phyloP scores from a whole-genome alignment of 2,329 filamentous ascomycete genomes.

The Calonectria montana region DNA sequence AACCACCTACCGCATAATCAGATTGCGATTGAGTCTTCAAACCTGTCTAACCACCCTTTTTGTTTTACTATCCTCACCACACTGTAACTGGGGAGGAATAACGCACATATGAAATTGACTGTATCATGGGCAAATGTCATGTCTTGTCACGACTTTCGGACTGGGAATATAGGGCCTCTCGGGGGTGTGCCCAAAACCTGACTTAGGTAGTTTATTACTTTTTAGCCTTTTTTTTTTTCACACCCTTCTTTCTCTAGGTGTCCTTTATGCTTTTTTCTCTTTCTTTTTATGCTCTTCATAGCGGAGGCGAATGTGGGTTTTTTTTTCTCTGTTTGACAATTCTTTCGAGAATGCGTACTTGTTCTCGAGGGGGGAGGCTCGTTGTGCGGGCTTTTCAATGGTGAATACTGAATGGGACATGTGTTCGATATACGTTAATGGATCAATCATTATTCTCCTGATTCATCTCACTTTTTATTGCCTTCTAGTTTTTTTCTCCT shows the following conservation, averaged over 20 bases:
- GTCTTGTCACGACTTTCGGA: constrained; percentile 21
- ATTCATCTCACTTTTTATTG: not conserved
- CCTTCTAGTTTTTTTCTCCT: not conserved
- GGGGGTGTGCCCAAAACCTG: not conserved
- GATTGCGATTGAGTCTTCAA: not conserved
- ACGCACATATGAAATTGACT: constrained; percentile 21
- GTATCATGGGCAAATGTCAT: constrained; percentile 24
- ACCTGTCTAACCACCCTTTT: not conserved
- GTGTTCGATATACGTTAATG: constrained; percentile 17
- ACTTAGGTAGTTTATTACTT: constrained; percentile 4
- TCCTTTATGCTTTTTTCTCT: constrained; percentile 28
- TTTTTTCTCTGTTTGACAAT: constrained; percentile 22
- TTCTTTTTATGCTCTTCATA: constrained; percentile 42
- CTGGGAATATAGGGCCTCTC: constrained; percentile 15
- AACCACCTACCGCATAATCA: constrained; percentile 30
- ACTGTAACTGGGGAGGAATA: not conserved
- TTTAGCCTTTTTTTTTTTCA: constrained; percentile 19
- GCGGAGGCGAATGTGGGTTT: constrained; percentile 48
- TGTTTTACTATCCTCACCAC: not conserved
- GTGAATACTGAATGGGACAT: constrained; percentile 24
- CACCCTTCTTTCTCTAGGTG: constrained; percentile 19
- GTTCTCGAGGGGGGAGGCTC: not conserved
- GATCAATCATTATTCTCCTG: not conserved
- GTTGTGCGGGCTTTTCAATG: constrained; percentile 10
- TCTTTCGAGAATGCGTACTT: not conserved